Evolutionary conservation across 2,329 filamentous ascomycete species (phyloP), one percentile per base, ranked within the genome.

Genomic region (Alternaria novae-zelandiae): DNA sequence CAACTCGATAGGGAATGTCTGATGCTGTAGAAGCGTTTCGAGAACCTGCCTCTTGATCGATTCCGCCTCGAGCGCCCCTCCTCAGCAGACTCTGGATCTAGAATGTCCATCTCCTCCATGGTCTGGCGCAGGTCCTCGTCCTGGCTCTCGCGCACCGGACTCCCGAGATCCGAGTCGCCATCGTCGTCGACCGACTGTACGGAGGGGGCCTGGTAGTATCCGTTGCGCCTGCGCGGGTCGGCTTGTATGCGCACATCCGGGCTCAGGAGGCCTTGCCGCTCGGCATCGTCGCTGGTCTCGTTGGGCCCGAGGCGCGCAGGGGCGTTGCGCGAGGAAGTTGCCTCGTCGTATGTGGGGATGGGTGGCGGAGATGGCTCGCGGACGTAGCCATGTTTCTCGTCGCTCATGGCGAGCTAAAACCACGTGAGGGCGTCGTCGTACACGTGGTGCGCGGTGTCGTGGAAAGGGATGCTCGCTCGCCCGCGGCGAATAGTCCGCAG

Each of bases 341-440:
- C 92, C 83, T 96, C 92, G 79, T 95, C 92, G 80, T 96, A 96
- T 47, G 89, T 89, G 28, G 92, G 93, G 77, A 96, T 95, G 30
- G 92, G 91, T 49, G 91, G 84, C 17, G 68, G 68, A 10, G 66
- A 85, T 82, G 74, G 88, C 86, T 79, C 70, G 61, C 53, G 72
- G 21, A 80, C 76, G 70, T 81, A 81, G 47, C 64, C 64, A 66
- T 81, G 78, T 61, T 81, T 81, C 71, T 81, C 79, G 72, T 80
- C 78, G 60, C 71, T 64, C 79, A 81, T 80, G 64, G 70, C 64
- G 64, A 65, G 54, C 41, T 63, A 45, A 30, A 54, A 55, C 54
- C 58, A 43, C 64, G 57, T 56, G 60, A 62, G 63, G 70, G 62
- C 59, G 68, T 56, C 53, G 64, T 61, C 58, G 65, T 51, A 20